phyloP scores from a whole-genome alignment of 257 asterid genomes.

The Datura wrightii region DNA sequence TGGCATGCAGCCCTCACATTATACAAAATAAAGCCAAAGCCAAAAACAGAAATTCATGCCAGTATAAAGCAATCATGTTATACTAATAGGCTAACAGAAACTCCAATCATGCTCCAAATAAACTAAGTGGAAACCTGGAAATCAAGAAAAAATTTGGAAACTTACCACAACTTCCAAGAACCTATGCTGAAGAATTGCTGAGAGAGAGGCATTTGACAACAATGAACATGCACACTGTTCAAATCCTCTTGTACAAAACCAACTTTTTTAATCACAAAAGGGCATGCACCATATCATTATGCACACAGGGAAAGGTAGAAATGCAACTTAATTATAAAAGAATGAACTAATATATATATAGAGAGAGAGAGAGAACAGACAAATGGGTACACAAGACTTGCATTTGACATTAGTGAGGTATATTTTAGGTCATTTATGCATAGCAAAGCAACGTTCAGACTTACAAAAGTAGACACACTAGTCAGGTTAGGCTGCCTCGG shows the following conservation, averaged over 20 bases:
- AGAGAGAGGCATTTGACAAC: background rate
- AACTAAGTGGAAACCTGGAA: background rate
- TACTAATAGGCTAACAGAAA: background rate
- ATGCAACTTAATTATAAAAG: background rate
- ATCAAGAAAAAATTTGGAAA: background rate
- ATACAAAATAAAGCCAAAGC: too few species aligned
- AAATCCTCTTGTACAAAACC: background rate
- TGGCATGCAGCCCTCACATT: background rate
- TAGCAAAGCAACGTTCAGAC: background rate
- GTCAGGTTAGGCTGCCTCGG: slow-evolving; percentile 26
- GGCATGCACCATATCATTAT: background rate
- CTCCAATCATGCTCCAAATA: background rate
- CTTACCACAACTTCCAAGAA: background rate
- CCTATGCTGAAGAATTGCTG: background rate
- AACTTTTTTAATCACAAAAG: slow-evolving; percentile 14
- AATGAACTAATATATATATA: slow-evolving; percentile 12
- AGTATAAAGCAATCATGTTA: background rate
- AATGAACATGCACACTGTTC: background rate
- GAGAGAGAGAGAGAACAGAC: background rate
- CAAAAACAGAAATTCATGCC: background rate
- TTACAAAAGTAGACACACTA: background rate
- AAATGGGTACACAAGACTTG: slow-evolving; percentile 19
- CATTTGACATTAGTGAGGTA: background rate
- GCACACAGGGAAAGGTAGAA: background rate
- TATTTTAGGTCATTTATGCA: background rate